phyloP scores from a whole-genome alignment of 176 grass and related monocot species.

The Elymus sibiricus region DNA sequence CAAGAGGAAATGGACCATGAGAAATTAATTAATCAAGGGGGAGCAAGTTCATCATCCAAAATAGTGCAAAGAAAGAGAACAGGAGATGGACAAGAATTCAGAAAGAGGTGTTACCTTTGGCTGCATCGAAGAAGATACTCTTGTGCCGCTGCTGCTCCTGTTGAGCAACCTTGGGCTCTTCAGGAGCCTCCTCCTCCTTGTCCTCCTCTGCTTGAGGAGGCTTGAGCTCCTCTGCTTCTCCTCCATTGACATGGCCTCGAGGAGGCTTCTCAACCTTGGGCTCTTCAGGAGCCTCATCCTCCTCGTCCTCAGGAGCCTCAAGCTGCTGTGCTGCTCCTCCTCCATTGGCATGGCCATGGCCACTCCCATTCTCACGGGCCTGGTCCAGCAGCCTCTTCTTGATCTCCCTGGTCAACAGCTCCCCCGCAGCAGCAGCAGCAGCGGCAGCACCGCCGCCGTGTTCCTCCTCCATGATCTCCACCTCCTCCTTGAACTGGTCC shows the following conservation, averaged over 20 bases:
- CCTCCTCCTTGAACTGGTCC: conserved; percentile 32
- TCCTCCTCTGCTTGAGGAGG: too few species aligned
- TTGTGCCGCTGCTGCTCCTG: background rate
- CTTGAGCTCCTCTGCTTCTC: background rate
- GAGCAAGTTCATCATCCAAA: background rate
- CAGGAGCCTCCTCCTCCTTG: background rate
- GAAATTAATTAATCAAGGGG: background rate
- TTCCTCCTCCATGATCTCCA: conserved; percentile 34
- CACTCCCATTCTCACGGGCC: background rate
- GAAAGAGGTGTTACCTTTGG: conserved; percentile 32
- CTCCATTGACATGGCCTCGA: background rate
- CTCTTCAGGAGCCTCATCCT: background rate
- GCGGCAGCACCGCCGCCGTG: background rate
- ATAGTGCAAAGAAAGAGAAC: background rate
- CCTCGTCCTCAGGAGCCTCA: background rate
- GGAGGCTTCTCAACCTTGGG: too few species aligned
- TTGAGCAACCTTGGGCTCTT: background rate
- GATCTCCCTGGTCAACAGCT: conserved; percentile 34
- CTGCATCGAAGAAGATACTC: conserved; percentile 42
- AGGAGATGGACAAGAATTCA: too few species aligned
- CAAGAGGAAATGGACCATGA: background rate
- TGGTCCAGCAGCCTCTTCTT: conserved; percentile 13
- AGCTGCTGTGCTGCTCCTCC: background rate
- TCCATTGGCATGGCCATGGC: background rate
- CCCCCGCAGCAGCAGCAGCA: background rate